phyloP scores from a whole-genome alignment of 306 rosid species.

The Acacia melanoxylon region DNA sequence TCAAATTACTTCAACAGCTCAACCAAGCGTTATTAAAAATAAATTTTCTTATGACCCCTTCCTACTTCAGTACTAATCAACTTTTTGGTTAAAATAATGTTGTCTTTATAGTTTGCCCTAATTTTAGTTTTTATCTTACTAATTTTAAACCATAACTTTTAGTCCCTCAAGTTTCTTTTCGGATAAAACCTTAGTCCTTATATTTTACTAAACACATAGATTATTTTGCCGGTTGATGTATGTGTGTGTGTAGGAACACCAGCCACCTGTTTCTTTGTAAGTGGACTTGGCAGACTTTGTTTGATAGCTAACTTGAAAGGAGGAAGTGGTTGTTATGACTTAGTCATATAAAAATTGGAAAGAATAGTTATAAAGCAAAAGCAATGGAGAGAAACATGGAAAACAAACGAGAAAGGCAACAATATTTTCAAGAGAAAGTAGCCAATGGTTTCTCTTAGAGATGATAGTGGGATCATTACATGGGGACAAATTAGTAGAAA shows the following conservation, averaged over 20 bases:
- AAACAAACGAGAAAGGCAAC: constrained; percentile 36
- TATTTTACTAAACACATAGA: too few species aligned
- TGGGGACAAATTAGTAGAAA: constrained; percentile 27
- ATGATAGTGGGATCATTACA: constrained; percentile 51
- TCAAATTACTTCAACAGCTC: too few species aligned
- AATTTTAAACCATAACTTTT: too few species aligned
- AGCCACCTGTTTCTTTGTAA: background rate
- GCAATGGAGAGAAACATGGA: background rate
- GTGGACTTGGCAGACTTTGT: constrained; percentile 23
- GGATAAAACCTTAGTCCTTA: too few species aligned
- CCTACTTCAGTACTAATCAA: too few species aligned
- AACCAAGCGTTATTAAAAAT: background rate
- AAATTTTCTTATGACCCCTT: background rate
- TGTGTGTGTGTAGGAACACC: too few species aligned
- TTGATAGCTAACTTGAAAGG: constrained; percentile 24
- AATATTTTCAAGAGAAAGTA: constrained; percentile 38
- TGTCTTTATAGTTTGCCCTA: too few species aligned
- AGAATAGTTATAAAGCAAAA: constrained; percentile 16
- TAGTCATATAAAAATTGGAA: background rate
- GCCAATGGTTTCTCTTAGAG: constrained; percentile 44
- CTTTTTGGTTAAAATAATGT: too few species aligned
- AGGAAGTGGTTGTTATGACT: constrained; percentile 18
- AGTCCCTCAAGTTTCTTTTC: too few species aligned
- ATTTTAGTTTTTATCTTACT: too few species aligned
- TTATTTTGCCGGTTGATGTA: too few species aligned